These are phyloP conservation scores for Silene vulgaris DNA, from an alignment of 179 eudicot species.

Conservation along the genomic window DNA sequence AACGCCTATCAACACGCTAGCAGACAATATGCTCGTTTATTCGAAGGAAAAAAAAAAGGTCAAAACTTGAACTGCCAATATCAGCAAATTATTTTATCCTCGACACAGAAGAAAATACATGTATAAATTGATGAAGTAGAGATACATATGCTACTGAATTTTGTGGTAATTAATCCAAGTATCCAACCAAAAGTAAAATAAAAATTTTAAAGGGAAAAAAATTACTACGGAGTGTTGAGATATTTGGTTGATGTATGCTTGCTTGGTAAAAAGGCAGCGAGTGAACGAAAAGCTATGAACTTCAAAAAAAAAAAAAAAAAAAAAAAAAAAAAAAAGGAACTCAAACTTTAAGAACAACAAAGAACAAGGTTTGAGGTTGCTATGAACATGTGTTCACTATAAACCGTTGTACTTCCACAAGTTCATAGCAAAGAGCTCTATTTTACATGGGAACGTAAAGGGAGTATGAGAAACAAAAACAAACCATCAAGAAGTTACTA, in stretches of 20 bases:
- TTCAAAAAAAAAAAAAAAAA: no score
- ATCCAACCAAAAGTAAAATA: background rate
- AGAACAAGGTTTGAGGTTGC: constrained; percentile 4
- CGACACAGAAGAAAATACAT: no score
- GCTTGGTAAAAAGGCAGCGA: background rate
- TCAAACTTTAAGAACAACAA: background rate
- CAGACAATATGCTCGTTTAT: background rate
- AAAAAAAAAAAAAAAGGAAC: background rate
- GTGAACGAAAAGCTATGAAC: background rate
- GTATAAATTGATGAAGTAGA: no score
- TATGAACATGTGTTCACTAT: background rate
- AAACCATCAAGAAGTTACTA: background rate
- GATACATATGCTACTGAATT: no score
- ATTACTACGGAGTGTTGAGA: background rate
- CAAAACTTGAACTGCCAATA: no score
- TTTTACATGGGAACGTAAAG: background rate
- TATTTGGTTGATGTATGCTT: background rate
- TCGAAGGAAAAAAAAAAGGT: no score
- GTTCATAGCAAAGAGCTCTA: background rate
- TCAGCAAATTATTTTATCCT: no score
- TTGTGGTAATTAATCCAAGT: background rate
- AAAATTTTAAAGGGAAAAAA: no score
- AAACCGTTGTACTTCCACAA: background rate
- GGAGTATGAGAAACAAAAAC: background rate
- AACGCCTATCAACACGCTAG: no score